phyloP scores from a whole-genome alignment of 2,329 filamentous ascomycete genomes.

The Verticillium alfalfae region DNA sequence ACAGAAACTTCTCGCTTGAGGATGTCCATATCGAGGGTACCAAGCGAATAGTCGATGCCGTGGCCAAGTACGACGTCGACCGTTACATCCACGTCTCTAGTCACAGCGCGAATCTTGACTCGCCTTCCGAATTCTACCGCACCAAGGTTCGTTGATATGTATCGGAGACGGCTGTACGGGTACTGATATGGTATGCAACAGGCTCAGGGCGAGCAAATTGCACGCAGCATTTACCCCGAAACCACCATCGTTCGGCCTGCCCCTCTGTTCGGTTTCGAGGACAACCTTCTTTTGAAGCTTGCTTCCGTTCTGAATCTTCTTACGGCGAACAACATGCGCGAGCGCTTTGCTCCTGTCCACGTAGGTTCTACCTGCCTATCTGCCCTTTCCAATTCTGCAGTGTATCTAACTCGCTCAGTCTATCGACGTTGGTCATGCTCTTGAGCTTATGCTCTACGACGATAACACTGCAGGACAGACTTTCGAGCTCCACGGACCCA shows the following conservation, averaged over 20 bases:
- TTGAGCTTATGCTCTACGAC: constrained; percentile 87
- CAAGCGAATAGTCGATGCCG: constrained; percentile 86
- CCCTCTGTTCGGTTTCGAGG: constrained; percentile 92
- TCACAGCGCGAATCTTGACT: constrained; percentile 79
- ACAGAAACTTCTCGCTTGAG: constrained; percentile 83
- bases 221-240: constrained; percentile 86
- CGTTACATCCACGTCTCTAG: constrained; percentile 96
- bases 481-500: constrained; percentile 90
- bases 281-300: constrained; percentile 81
- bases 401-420: constrained; percentile 42
- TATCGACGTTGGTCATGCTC: constrained; percentile 82
- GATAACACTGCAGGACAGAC: constrained; percentile 87
- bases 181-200: constrained; percentile 22
- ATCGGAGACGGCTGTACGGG: neutral
- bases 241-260: constrained; percentile 94
- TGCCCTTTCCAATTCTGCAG: no score
- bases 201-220: constrained; percentile 77
- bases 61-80: constrained; percentile 96
- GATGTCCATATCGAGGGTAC: constrained; percentile 92
- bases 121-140: constrained; percentile 80
- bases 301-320: constrained; percentile 76
- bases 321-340: constrained; percentile 88
- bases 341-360: constrained; percentile 88
- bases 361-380: constrained; percentile 37
- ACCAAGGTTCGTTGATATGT: constrained; percentile 61